These are phyloP conservation scores for Boletus sp. DNA, from an alignment of 768 basidiomycete genomes.

Conservation along the genomic window DNA sequence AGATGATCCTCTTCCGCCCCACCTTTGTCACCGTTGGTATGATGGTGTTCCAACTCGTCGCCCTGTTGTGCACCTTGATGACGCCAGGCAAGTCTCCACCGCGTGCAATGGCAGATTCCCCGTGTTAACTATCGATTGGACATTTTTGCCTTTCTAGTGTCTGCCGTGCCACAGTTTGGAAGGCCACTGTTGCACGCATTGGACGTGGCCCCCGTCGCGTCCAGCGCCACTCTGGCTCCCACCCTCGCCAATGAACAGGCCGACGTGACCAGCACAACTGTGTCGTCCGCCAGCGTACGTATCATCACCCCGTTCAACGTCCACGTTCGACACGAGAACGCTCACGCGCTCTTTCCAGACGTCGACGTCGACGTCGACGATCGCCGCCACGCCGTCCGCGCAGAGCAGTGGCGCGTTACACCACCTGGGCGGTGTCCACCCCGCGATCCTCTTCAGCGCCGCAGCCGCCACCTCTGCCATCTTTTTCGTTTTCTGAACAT, in stretches of 20 bases:
- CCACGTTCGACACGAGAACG: neutral
- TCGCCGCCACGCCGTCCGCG: neutral
- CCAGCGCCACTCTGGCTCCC: too few species aligned
- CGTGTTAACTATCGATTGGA: neutral
- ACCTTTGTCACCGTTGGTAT: conserved; percentile 9
- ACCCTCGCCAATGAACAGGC: neutral
- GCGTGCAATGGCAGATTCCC: neutral
- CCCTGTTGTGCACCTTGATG: conserved; percentile 10
- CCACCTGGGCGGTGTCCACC: conserved; percentile 3
- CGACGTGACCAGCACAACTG: neutral
- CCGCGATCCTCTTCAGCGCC: conserved; percentile 2
- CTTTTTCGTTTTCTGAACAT: neutral
- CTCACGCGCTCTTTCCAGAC: neutral
- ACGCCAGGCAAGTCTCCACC: conserved; percentile 11
- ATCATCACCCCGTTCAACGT: neutral
- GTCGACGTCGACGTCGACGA: neutral
- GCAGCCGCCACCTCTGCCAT: neutral
- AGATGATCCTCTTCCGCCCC: conserved; percentile 23
- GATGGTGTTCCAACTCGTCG: conserved; percentile 4
- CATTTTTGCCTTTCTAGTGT: conserved; percentile 1
- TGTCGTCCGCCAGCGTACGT: neutral
- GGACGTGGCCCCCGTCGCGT: neutral
- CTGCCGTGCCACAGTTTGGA: conserved; percentile 22
- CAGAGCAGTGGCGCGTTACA: conserved; percentile 14
- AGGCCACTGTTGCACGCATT: conserved; percentile 9